These are phyloP conservation scores for Hibiscus tridactylites DNA, from an alignment of 345 rosid species.

Conservation along the genomic window DNA sequence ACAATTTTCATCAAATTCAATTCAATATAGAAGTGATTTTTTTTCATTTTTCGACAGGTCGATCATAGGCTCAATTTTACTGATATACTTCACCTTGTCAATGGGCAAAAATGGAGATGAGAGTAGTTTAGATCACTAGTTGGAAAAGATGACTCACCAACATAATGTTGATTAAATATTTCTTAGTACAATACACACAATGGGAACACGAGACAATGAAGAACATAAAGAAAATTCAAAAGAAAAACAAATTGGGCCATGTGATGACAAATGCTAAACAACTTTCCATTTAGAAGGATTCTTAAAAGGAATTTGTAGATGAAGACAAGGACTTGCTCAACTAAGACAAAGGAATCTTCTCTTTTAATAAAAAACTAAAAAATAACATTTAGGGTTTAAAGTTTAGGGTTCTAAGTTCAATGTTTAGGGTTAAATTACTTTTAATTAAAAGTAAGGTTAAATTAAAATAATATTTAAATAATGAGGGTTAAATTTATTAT, in stretches of 20 bases:
- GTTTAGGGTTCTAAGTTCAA: too few relatives aligned
- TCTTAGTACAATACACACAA: constrained; percentile 4
- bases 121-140: constrained; percentile 29
- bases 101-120: constrained; percentile 35
- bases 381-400: too few relatives aligned
- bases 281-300: constrained; percentile 5
- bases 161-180: neutral
- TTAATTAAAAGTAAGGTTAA: too few relatives aligned
- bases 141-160: constrained; percentile 1
- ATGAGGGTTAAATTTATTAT: too few relatives aligned
- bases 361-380: neutral
- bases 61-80: constrained; percentile 80
- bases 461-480: too few relatives aligned
- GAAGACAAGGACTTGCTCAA: constrained; percentile 29
- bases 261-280: constrained; percentile 22
- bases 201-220: neutral
- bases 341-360: constrained; percentile 45
- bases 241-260: constrained; percentile 7
- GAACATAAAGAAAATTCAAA: constrained; percentile 6
- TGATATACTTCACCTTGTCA: constrained; percentile 82
- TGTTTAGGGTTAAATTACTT: too few relatives aligned
- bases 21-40: neutral
- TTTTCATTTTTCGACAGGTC: constrained; percentile 43
- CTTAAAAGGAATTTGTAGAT: constrained; percentile 8
- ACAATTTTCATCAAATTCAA: too few relatives aligned